Percentiles rank a stretch among this genome's conserved stretches.
Evolutionary conservation across 2,329 filamentous ascomycete genomes (phyloP).

Genomic region (Fusarium mundagurra): DNA sequence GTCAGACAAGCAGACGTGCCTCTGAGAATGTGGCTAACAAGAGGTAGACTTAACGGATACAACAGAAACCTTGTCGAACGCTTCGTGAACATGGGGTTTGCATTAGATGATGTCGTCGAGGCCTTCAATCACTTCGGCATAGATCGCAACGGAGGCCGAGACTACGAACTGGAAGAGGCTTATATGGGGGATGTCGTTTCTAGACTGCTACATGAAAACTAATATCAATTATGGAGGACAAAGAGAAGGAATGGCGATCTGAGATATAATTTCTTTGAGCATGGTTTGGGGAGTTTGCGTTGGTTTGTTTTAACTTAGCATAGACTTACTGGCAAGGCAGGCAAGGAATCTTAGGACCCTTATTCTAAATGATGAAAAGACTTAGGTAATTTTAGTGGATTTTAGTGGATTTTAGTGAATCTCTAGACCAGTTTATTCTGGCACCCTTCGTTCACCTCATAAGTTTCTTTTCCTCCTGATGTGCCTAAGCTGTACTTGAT

Average conservation of each 20-base stretch:
- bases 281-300: conserved; percentile 40
- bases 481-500: neutral
- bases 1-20: neutral
- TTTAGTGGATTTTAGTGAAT: no score
- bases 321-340: conserved; percentile 17
- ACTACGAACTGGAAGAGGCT: conserved; percentile 88
- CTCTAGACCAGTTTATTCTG: no score
- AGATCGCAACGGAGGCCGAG: conserved; percentile 77
- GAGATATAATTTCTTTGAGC: conserved; percentile 20
- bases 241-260: conserved; percentile 9
- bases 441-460: no score
- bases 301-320: conserved; percentile 2
- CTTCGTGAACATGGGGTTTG: conserved; percentile 92
- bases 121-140: conserved; percentile 86
- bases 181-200: conserved; percentile 93
- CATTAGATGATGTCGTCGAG: conserved; percentile 84
- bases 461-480: no score
- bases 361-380: no score
- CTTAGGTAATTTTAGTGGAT: no score
- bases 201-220: conserved; percentile 81
- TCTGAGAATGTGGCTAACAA: neutral
- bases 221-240: neutral
- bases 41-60: conserved; percentile 83
- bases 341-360: no score
- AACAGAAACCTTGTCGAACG: conserved; percentile 83